Base-by-base conservation (phyloP, 2,329 filamentous ascomycete species). In the Daldinia eschscholtzii region DNA sequence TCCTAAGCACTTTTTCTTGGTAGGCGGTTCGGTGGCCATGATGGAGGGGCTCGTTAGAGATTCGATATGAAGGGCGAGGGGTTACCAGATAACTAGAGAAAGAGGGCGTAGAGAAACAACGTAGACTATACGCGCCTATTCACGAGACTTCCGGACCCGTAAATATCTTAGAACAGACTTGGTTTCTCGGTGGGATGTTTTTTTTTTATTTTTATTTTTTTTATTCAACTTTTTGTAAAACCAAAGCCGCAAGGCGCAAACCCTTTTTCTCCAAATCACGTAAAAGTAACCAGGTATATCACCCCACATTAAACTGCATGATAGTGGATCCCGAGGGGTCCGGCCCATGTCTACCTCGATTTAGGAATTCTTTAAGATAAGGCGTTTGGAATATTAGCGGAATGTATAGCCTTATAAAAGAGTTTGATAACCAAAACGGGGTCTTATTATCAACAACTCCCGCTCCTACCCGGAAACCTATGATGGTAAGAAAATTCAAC, bases 1-100 rank as follows among this genome's bases (percentile, higher is more conserved):
- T 56, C 96, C 93, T 61, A 91, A 85, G 79, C 96, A 99, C 81
- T 90, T 91, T 78, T 88, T 89, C 82, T 89, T 88, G 48, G 82
- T 76, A 23, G 84, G 80, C 12, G 84, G 80, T 79, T 87, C 86
- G 57, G 82, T 79, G 82, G 87, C 85, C 77, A 76, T 80, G 75
- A 61, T 61, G 59, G 61, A 61, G 60, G 61, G 61, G 69, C 57
- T 58, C 15, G 50, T 12, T 26, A 10, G 26, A 57, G 46, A 52
- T n/a, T 23, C 13, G 26, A 30, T 30, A 33, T 15, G 26, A 33
- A 4, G 15, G 53, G 28, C 20, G 20, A 44, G 23, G 18, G 26
- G 46, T 23, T 23, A 23, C 20, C 20, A 23, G 20, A 23, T 50
- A 48, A 55, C 61, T 42, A 23, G 37, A 30, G 33, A 26, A 55